Evolutionary conservation across 108 stramenopile species (phyloP), one percentile per base, ranked within the genome.

Genomic region (Aurantiochytrium sp.): DNA sequence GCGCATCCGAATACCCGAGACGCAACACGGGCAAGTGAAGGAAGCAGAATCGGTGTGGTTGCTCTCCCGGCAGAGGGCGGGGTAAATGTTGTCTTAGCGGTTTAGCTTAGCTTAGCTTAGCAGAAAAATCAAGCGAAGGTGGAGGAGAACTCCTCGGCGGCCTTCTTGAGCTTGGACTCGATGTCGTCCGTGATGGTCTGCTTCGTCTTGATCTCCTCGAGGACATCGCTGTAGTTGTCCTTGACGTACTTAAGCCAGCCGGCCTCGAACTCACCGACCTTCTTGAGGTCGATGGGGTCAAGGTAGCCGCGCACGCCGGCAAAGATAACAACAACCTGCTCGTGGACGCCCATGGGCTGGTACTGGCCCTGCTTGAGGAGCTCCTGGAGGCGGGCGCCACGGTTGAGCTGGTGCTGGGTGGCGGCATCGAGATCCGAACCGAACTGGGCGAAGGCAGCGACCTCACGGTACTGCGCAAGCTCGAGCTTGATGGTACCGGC

Each of bases 401-500:
- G 97, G 96, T 99, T 99, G 53, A 99, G 95, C 97, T 98, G 97
- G 94, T 99, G 97, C 95, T 99, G 98, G 87, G 98, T 99, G 87
- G 98, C 95, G 39, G 98, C 95, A 93, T 99, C 98, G 55, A 99
- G 95, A 95, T 99, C 98, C 55, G 98, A 99, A 85, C 98, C 98
- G 94, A 99, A 99, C 95, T 99, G 98, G 94, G 98, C 97, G 91
- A 99, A 99, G 85, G 98, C 98, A 68, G 98, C 98, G 69, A 99
- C 98, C 95, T 99, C 98, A 96, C 98, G 97, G 95, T 98, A 99
- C 91, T 99, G 98, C 55, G 98, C 98, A 50, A 99, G 95, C 92
- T 99, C 98, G 86, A 99, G 98, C 97, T 99, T 99, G 97, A 99
- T 99, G 92, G 98, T 99, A 94, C 98, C 98, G 48, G 98, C 97